Evolutionary conservation across 805 yeast species (phyloP), one percentile per base, ranked within the genome.

Genomic region (Yarrowia keelungensis): DNA sequence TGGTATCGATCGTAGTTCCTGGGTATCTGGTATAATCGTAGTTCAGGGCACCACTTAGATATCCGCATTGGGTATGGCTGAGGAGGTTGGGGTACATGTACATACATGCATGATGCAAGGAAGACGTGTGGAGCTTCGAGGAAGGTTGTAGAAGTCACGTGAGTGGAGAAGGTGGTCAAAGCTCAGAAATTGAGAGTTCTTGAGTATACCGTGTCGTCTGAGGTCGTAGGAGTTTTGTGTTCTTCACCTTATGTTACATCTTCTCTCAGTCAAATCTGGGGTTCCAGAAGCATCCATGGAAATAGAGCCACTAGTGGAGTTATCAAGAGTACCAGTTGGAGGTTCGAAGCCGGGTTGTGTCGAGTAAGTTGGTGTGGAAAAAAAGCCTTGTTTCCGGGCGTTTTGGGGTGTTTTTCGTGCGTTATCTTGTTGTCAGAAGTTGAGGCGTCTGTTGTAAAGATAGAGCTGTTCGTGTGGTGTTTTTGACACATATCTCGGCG

Each of bases 341-440:
- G 53, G 53, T 49, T 49, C 53, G 53, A 49, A 26, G 3, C 38
- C 38, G 38, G 19, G 53, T 12, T 45, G 26, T 26, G 49, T 19
- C 26, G 49, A 10, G 4, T 14, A 45, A 10, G 49, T 9, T 10
- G 14, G 8, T 9, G 15, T 2, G 14, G 10, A 5, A 16, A 11
- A 19, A 2, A 45, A 19, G 12, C 15, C 8, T 45, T 11, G 11
- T 46, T 46, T 46, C 50, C 32, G n/a, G 2, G 32, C 32, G 32
- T 26, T 5, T 26, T 3, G 32, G 4, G 32, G 32, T 26, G 32
- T 26, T 26, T 26, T 26, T 26, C 32, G 32, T 26, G 7, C 32
- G 32, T 26, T 26, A 5, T 5, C 32, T 26, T 26, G 32, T 26
- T 5, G 32, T 26, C 4, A 5, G 32, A 26, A 26, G 32, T 5